Evolutionary conservation across 2,329 filamentous ascomycete genomes (phyloP).

Genomic region (Daldinia sp.): DNA sequence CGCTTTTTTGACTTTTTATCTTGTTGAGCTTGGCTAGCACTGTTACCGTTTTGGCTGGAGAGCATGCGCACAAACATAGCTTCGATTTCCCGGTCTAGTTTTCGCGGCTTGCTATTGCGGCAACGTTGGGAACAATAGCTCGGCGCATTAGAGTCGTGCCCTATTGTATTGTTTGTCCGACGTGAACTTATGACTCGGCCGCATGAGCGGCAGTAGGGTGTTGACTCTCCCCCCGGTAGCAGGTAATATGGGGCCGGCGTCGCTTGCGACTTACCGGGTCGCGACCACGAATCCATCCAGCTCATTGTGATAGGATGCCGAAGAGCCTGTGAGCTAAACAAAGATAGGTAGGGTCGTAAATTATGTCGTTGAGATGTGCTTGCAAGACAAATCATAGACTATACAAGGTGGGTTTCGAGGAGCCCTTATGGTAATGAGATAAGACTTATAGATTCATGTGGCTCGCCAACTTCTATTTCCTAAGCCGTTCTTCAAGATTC

Average conservation of each 20-base stretch:
- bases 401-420: neutral
- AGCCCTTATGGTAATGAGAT: neutral
- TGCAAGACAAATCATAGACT: neutral
- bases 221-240: constrained; percentile 58
- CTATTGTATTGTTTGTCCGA: constrained; percentile 49
- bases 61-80: constrained; percentile 58
- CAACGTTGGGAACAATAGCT: constrained; percentile 71
- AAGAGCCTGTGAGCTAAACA: neutral
- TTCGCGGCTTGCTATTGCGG: constrained; percentile 62
- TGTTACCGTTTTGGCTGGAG: neutral
- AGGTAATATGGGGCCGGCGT: constrained; percentile 68
- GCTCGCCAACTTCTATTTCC: no score
- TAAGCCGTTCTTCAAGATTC: neutral
- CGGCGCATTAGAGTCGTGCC: constrained; percentile 32
- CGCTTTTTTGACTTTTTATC: constrained; percentile 42
- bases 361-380: neutral
- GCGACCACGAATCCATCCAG: constrained; percentile 59
- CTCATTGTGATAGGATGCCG: constrained; percentile 49
- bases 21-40: neutral
- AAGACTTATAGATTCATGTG: neutral
- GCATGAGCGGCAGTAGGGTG: constrained; percentile 68
- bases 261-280: constrained; percentile 56
- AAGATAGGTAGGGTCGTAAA: constrained; percentile 2
- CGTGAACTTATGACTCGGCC: constrained; percentile 64
- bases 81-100: constrained; percentile 66